Evolutionary conservation across 2,329 filamentous ascomycete species (phyloP).

Genomic region (Talaromyces islandicus): DNA sequence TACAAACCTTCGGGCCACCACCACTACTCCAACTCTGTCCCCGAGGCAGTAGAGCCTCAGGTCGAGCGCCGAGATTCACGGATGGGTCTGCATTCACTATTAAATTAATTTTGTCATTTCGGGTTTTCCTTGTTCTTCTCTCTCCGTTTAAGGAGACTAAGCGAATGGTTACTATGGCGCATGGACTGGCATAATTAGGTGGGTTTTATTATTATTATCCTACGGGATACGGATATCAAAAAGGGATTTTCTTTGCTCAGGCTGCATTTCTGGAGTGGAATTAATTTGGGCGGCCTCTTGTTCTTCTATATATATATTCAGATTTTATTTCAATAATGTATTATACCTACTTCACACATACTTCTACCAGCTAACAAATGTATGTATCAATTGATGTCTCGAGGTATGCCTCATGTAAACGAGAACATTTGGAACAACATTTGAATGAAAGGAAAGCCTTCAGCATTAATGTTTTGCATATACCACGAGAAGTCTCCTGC

Average conservation of each 20-base stretch:
- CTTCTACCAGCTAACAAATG: not conserved
- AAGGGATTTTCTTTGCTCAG: not conserved
- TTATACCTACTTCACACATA: not conserved
- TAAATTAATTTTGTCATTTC: conserved; percentile 27
- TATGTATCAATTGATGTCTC: not conserved
- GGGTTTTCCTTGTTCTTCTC: not conserved
- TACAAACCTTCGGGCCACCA: conserved; percentile 14
- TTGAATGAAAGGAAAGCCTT: not conserved
- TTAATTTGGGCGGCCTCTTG: not conserved
- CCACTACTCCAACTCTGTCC: conserved; percentile 16
- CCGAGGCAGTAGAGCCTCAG: conserved; percentile 16
- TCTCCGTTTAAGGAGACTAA: not conserved
- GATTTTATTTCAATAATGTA: not conserved
- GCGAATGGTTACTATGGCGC: not conserved
- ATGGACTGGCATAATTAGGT: not conserved
- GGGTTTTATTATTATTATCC: not conserved
- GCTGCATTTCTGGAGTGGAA: conserved; percentile 1
- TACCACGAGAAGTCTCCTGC: not conserved
- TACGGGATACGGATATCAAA: not conserved
- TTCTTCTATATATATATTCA: not conserved
- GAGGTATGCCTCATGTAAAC: not conserved
- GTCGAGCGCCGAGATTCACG: conserved; percentile 27
- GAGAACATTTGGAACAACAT: not conserved
- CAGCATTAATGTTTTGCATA: not conserved
- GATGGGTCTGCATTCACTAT: conserved; percentile 33